Evolutionary conservation across 306 rosid species (phyloP), one percentile per base, ranked within the genome.

Genomic region (Vigna nakashimae): DNA sequence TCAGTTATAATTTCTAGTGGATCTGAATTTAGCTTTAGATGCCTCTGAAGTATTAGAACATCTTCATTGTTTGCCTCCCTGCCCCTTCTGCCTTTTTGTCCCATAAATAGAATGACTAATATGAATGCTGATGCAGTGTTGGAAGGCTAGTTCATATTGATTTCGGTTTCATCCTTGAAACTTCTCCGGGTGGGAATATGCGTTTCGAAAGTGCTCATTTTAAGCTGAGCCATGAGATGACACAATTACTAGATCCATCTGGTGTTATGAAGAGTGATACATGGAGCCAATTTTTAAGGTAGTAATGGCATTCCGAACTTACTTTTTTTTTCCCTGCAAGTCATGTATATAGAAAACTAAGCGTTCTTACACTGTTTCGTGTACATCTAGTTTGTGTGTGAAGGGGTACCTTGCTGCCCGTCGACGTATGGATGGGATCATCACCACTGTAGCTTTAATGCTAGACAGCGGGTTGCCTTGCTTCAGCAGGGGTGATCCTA

Each of bases 191-290:
- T 79, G 97, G 97, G 53, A 95, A 95, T 77, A 91, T 93, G 98
- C 97, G 97, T 63, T 93, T 93, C 50, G 99, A 95, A 85, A 95
- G 98, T 80, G 99, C 99, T 18, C 98, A 95, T 89, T 95, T 95
- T 78, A 95, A 95, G 89, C 90, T 95, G 76, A 95, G 99, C 91
- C 99, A 95, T 66, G 99, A 95, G 84, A 95, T 95, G 99, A 95
- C 99, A 64, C 99, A 95, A 82, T 82, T 92, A 70, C 89, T 95
- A 79, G 99, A 95, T 75, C 99, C 99, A 79, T 89, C 98, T 0
- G 98, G 98, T 74, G 91, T 79, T 45, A 93, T 93, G 98, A 93
- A 93, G 84, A 93, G 98, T 84, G 98, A 93, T 46, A 91, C 98
- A 16, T 93, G 98, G 98, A 91, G 73, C 87, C 96, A 87, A 49